Base-by-base conservation (phyloP, 257 asterid genomes). In the Solanum appendiculatum region DNA sequence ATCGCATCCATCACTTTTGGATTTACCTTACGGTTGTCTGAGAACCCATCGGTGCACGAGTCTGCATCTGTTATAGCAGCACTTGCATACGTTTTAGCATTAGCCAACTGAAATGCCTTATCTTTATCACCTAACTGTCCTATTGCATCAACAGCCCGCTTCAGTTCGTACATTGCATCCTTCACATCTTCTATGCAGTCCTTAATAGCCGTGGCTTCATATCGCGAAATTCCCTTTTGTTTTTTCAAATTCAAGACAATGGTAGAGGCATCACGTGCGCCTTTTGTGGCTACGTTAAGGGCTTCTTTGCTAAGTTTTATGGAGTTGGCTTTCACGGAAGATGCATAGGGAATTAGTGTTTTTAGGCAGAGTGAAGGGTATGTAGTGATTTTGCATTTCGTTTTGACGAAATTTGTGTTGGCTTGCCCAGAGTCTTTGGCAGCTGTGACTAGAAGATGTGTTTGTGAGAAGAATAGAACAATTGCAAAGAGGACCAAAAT, bases 31-130 rank as follows among this genome's bases (percentile, higher is more conserved):
- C 89, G 44, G 5, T 27, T 0, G 20, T 66, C 92, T 2, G 89
- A 29, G 6, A 92, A 48, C 1, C 92, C 95, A 84, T 89, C 98
- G 29, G 89, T 66, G 88, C 98, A 95, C 2, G 98, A 92, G 34
- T 94, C 98, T 1, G 94, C 93, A 40, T 94, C 94, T 29, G 97
- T 91, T 31, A 93, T 93, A 48, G 95, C 98, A 13, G 98, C 97
- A 89, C 98, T 95, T 12, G 95, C 98, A 81, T 92, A 92, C 6
- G 97, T 95, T 90, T 93, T 93, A 1, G 97, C 97, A 46, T 91
- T 94, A 36, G 94, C 85, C 98, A 94, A 94, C 72, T 95, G 91
- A 27, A 91, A 93, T 33, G 84, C 92, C 85, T 90, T 82, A 15
- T 93, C 97, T 7, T 64, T 83, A n/a, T 86, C 94, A 10, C 89